phyloP scores from a whole-genome alignment of 164 flowering plant genomes.

The Dillenia suffruticosa region DNA sequence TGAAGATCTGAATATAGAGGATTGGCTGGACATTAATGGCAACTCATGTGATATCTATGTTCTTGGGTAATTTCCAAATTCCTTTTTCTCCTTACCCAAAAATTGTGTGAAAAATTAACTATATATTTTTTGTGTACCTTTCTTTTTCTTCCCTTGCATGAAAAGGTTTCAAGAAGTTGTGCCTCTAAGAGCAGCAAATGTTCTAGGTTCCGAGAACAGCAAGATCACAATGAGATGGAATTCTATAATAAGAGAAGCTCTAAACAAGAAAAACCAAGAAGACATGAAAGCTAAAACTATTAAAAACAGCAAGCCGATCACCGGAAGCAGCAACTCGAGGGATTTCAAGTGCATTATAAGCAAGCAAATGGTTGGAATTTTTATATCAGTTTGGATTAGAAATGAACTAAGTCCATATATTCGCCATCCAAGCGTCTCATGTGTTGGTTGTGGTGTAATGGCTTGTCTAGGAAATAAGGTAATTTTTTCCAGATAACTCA shows the following conservation, averaged over 20 bases:
- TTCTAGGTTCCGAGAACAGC: conserved; percentile 51
- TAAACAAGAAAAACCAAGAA: conserved; percentile 39
- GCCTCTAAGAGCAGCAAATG: conserved; percentile 54
- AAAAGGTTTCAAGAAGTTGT: conserved; percentile 77
- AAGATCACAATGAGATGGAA: conserved; percentile 58
- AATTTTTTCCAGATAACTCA: neutral
- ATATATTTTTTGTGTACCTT: neutral
- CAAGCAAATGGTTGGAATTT: conserved; percentile 78
- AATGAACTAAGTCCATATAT: conserved; percentile 36
- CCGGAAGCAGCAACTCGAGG: conserved; percentile 9
- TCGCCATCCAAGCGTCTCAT: conserved; percentile 49
- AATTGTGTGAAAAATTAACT: neutral
- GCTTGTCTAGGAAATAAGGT: conserved; percentile 85
- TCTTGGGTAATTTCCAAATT: conserved; percentile 32
- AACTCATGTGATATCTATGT: conserved; percentile 40
- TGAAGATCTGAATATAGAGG: conserved; percentile 28
- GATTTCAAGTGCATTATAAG: conserved; percentile 52
- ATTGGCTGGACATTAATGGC: conserved; percentile 22
- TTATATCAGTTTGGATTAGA: conserved; percentile 65
- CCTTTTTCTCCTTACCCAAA: no score
- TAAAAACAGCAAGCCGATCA: conserved; percentile 7
- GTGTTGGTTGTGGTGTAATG: conserved; percentile 80
- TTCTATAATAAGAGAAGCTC: conserved; percentile 50
- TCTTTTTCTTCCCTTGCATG: neutral
- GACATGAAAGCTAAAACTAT: conserved; percentile 12